Evolutionary conservation across 805 yeast species (phyloP).

Genomic region (Barnettozyma populi): DNA sequence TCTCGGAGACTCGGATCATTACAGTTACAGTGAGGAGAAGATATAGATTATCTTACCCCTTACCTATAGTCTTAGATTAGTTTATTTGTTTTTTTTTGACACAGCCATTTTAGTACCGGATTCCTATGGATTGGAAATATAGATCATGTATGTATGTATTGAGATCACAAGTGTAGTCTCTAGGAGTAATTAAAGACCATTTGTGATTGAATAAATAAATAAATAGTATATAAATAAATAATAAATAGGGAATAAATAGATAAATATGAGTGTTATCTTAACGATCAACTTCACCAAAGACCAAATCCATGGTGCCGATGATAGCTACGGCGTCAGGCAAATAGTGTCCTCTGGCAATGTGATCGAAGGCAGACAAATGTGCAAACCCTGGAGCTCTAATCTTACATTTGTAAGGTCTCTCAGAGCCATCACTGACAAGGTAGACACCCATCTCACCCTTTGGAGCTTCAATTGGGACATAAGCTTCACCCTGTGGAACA

Average conservation of each 20-base stretch:
- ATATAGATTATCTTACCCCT: constrained; percentile 12
- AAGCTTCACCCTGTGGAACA: constrained; percentile 88
- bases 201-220: constrained; percentile 9
- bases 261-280: constrained; percentile 21
- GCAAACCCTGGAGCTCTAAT: constrained; percentile 95
- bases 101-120: neutral
- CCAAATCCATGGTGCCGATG: constrained; percentile 93
- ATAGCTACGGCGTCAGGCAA: constrained; percentile 91
- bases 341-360: constrained; percentile 78
- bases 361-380: constrained; percentile 84
- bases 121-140: neutral
- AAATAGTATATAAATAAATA: constrained; percentile 5
- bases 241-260: constrained; percentile 8
- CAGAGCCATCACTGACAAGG: constrained; percentile 83
- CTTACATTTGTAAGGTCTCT: constrained; percentile 88
- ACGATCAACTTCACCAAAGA: constrained; percentile 93
- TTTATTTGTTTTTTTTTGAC: neutral
- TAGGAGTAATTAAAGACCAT: neutral
- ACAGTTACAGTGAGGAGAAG: constrained; percentile 14
- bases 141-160: neutral
- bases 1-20: neutral
- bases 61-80: neutral
- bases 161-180: neutral
- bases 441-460: constrained; percentile 94
- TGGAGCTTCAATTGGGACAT: constrained; percentile 89